Conservation (phyloP, 2,329 filamentous ascomycete genomes). For the Monilinia vaccinii-corymbosi region DNA sequence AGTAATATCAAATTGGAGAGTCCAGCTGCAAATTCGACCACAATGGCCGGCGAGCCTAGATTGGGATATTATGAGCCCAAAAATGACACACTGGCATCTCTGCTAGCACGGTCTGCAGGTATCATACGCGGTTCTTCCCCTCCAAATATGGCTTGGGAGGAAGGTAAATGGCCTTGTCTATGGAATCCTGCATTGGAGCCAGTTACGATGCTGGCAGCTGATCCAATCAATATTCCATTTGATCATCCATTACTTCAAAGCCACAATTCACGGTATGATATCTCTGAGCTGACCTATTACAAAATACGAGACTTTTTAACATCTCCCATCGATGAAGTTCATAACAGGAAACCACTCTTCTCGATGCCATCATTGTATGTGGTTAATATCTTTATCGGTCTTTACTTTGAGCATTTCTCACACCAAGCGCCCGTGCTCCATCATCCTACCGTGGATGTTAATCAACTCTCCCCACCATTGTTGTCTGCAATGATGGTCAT, state of each 20-base stretch:
- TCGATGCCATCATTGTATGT: conserved; percentile 17
- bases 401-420: conserved; percentile 23
- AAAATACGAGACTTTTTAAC: conserved; percentile 1
- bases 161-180: conserved; percentile 21
- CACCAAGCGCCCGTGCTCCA: conserved; percentile 24
- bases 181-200: conserved; percentile 18
- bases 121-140: conserved; percentile 14
- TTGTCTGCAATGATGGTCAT: conserved; percentile 21
- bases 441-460: conserved; percentile 20
- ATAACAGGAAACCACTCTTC: conserved; percentile 5
- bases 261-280: conserved; percentile 20
- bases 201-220: conserved; percentile 12
- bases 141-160: conserved; percentile 17
- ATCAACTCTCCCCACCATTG: conserved; percentile 21
- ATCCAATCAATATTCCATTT: conserved; percentile 14
- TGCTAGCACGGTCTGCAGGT: not conserved
- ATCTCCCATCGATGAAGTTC: not conserved
- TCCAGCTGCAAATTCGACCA: not conserved
- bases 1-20: not conserved
- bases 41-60: not conserved
- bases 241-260: conserved; percentile 15
- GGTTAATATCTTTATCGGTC: conserved; percentile 21
- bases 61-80: not conserved
- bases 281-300: conserved; percentile 16
- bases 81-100: not conserved